Percentiles rank a stretch among this genome's conserved stretches.
phyloP scores from a whole-genome alignment of 495 filamentous ascomycete genomes.

The Penicillium manginii region DNA sequence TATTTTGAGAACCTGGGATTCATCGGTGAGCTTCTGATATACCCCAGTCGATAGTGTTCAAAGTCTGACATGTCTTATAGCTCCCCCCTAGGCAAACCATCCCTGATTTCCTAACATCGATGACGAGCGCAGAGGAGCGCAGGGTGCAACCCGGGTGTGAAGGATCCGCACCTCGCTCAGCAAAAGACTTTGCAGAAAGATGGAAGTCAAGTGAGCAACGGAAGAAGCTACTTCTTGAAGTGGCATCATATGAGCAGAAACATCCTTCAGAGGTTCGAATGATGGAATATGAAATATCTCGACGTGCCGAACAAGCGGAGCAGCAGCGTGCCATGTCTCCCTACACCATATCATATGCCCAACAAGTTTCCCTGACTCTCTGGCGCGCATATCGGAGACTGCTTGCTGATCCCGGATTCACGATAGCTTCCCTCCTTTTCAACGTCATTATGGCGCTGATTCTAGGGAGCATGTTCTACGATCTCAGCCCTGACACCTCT shows the following conservation, averaged over 20 bases:
- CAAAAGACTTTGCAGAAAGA: neutral
- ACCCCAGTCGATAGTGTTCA: neutral
- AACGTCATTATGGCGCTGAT: constrained; percentile 73
- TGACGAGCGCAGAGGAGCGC: constrained; percentile 68
- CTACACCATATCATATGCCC: constrained; percentile 29
- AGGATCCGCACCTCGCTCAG: constrained; percentile 19
- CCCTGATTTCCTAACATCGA: constrained; percentile 72
- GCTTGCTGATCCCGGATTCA: constrained; percentile 65
- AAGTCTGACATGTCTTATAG: neutral
- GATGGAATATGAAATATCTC: constrained; percentile 15
- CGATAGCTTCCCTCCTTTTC: constrained; percentile 64
- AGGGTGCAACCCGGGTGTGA: constrained; percentile 62
- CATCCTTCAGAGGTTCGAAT: constrained; percentile 17
- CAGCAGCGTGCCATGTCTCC: constrained; percentile 24
- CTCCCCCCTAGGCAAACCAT: constrained; percentile 55
- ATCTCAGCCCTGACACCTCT: constrained; percentile 58
- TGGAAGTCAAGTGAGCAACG: constrained; percentile 50
- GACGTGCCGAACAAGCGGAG: constrained; percentile 24
- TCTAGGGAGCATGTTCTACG: constrained; percentile 77
- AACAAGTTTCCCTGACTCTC: constrained; percentile 39
- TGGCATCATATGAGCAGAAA: constrained; percentile 43
- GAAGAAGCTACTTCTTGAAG: constrained; percentile 45
- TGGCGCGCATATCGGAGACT: constrained; percentile 48
- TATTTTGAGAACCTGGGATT: constrained; percentile 71
- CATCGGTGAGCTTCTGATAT: constrained; percentile 20